Evolutionary conservation across 768 basidiomycete genomes (phyloP).

Genomic region (Lactarius vividus): DNA sequence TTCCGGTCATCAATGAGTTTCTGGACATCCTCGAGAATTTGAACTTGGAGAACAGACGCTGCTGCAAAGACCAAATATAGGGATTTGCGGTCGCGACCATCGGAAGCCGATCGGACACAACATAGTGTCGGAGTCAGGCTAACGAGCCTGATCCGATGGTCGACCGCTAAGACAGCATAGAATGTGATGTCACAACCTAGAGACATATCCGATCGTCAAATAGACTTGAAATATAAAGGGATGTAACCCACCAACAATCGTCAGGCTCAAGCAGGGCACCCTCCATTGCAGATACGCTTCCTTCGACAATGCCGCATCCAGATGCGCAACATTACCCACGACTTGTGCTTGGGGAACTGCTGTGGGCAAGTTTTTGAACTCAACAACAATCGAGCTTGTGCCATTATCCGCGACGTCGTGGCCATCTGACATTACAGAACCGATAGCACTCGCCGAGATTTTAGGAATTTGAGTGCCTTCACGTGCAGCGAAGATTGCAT

Average conservation of each 20-base stretch:
- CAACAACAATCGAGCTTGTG: neutral
- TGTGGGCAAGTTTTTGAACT: neutral
- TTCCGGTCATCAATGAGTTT: neutral
- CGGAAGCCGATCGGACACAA: neutral
- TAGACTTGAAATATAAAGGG: neutral
- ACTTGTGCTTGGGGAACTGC: neutral
- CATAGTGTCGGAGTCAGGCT: neutral
- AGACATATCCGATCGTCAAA: neutral
- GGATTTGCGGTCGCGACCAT: neutral
- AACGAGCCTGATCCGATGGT: neutral
- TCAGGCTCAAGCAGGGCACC: neutral
- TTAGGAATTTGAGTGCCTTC: accelerated
- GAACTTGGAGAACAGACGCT: neutral
- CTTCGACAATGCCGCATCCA: neutral
- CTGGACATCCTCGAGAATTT: neutral
- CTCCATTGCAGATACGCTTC: neutral
- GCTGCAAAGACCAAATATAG: neutral
- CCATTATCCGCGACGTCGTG: neutral
- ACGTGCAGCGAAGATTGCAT: neutral
- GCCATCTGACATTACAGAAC: neutral
- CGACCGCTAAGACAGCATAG: neutral
- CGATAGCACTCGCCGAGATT: neutral
- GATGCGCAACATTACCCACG: neutral
- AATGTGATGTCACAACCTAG: neutral
- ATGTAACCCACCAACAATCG: neutral